Percentiles rank a stretch among this genome's conserved stretches.
These are phyloP conservation scores for Solanum corneliomulleri DNA, from an alignment of 257 asterid genomes.

Conservation along the genomic window DNA sequence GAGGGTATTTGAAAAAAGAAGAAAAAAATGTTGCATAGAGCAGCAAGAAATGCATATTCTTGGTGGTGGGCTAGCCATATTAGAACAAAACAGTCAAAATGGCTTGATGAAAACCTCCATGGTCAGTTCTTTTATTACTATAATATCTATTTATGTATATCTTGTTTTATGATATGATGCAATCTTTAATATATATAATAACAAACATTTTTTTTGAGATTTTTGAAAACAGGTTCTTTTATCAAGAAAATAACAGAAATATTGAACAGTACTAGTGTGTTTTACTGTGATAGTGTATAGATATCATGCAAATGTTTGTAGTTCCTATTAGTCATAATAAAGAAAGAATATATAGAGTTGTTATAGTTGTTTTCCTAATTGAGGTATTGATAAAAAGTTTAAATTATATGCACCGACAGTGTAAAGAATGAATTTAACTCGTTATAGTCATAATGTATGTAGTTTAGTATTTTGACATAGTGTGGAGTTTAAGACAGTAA, in stretches of 20 bases:
- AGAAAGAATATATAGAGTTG: not conserved
- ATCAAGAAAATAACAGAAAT: not conserved
- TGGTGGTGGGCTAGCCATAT: conserved; percentile 62
- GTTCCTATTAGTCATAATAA: not conserved
- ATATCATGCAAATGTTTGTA: not conserved
- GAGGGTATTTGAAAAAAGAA: not conserved
- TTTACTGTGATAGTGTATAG: not conserved
- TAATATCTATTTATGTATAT: not conserved
- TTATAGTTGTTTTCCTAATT: not conserved
- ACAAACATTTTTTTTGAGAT: not conserved
- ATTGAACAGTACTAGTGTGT: not conserved
- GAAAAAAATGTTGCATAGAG: conserved; percentile 31
- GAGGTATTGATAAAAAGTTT: not conserved
- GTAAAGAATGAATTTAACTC: not conserved
- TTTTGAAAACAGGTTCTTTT: not conserved
- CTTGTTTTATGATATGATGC: not conserved
- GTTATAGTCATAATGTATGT: not conserved
- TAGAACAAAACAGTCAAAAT: conserved; percentile 44
- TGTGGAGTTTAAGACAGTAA: not conserved
- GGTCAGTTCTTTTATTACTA: conserved; percentile 6
- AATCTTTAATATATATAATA: not conserved
- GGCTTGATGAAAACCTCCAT: conserved; percentile 38
- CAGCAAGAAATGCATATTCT: conserved; percentile 47
- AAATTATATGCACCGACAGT: not conserved
- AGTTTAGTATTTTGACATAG: not conserved